Evolutionary conservation across 345 rosid species (phyloP).

Genomic region (Draba incana): DNA sequence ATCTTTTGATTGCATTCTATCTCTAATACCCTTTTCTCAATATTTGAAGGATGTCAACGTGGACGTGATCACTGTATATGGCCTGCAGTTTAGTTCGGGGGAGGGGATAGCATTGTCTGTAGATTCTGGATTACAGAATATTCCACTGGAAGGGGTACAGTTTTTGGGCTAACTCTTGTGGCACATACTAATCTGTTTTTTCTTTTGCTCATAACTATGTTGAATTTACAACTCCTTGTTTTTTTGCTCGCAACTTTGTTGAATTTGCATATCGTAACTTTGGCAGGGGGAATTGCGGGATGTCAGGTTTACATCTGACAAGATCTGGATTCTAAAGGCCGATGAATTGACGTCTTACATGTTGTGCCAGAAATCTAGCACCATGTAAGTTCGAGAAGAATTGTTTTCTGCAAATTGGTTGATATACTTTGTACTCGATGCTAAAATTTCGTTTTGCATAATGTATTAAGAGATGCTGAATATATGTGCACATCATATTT

Average conservation of each 20-base stretch:
- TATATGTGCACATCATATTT: conserved; percentile 11
- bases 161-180: conserved; percentile 10
- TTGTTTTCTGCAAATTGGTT: conserved; percentile 24
- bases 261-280: conserved; percentile 22
- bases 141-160: conserved; percentile 71
- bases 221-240: conserved; percentile 9
- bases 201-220: conserved; percentile 20
- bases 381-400: conserved; percentile 59
- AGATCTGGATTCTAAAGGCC: conserved; percentile 72
- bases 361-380: conserved; percentile 44
- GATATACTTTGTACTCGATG: conserved; percentile 18
- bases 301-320: conserved; percentile 68
- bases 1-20: conserved; percentile 11
- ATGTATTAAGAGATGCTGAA: conserved; percentile 13
- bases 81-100: conserved; percentile 50
- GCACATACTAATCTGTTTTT: conserved; percentile 6
- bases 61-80: conserved; percentile 59
- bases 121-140: conserved; percentile 55
- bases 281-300: conserved; percentile 76
- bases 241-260: conserved; percentile 6
- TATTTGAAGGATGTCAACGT: conserved; percentile 58
- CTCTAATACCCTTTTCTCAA: conserved; percentile 28
- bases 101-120: conserved; percentile 54
- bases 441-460: conserved; percentile 10
- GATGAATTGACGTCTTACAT: conserved; percentile 57